Percentiles rank a stretch among this genome's conserved stretches.
Evolutionary conservation across 805 yeast genomes (phyloP).

Genomic region (Kazachstania psychrophila): DNA sequence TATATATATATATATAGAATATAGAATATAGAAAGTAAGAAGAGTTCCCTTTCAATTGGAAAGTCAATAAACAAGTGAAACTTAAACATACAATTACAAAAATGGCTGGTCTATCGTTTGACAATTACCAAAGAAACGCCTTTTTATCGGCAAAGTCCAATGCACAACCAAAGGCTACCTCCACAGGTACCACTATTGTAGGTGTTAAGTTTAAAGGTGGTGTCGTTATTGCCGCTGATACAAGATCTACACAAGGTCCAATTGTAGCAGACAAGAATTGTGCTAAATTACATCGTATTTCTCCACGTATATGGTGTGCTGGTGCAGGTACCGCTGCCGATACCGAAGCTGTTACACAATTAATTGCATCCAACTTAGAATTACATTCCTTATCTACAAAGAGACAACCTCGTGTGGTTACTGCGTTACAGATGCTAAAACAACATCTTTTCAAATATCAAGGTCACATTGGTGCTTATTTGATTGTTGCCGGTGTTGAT

Average conservation of each 20-base stretch:
- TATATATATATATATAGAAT: neutral
- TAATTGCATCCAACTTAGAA: conserved; percentile 84
- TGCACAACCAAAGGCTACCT: conserved; percentile 78
- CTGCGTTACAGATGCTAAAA: conserved; percentile 85
- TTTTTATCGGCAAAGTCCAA: conserved; percentile 63
- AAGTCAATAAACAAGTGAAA: no score
- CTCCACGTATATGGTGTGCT: conserved; percentile 97
- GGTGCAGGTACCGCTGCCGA: conserved; percentile 99
- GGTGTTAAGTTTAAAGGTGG: conserved; percentile 92
- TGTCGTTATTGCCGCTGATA: conserved; percentile 96
- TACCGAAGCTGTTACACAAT: conserved; percentile 94
- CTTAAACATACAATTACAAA: conserved; percentile 3
- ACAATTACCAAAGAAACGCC: conserved; percentile 84
- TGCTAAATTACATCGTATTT: conserved; percentile 82
- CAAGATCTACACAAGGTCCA: conserved; percentile 93
- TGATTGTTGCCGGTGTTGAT: conserved; percentile 96
- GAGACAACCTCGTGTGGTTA: conserved; percentile 86
- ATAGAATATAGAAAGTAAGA: neutral
- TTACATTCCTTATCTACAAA: conserved; percentile 76
- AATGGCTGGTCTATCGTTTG: conserved; percentile 90
- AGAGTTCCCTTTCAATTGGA: neutral
- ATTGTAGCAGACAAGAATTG: conserved; percentile 98
- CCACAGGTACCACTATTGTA: conserved; percentile 98
- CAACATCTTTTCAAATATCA: conserved; percentile 95
- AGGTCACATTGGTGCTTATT: conserved; percentile 94